These are phyloP conservation scores for Parmelia sp. DNA, from an alignment of 495 filamentous ascomycete genomes.

Conservation along the genomic window DNA sequence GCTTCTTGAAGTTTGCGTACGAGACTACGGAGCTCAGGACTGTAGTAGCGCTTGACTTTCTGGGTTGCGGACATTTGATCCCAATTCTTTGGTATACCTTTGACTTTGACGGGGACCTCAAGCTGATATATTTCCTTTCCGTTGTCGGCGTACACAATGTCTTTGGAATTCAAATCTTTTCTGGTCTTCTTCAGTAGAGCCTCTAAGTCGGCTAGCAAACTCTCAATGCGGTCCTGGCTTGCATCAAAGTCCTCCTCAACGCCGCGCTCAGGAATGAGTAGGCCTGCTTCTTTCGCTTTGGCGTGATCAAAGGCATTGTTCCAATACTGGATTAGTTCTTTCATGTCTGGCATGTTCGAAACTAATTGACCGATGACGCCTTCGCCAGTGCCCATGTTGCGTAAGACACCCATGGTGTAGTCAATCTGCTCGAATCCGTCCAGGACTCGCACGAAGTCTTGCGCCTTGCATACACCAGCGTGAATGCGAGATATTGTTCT, in stretches of 20 bases:
- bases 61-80: constrained; percentile 92
- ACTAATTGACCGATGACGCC: constrained; percentile 82
- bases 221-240: constrained; percentile 69
- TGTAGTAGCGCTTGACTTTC: constrained; percentile 92
- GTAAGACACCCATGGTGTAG: constrained; percentile 75
- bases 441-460: constrained; percentile 88
- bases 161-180: constrained; percentile 56
- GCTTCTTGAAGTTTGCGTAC: constrained; percentile 86
- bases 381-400: constrained; percentile 60
- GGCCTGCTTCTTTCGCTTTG: constrained; percentile 66
- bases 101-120: constrained; percentile 80
- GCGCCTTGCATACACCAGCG: constrained; percentile 76
- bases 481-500: constrained; percentile 91
- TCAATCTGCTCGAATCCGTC: constrained; percentile 98
- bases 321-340: constrained; percentile 70
- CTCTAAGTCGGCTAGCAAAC: constrained; percentile 65
- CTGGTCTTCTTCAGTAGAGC: constrained; percentile 63
- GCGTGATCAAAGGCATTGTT: constrained; percentile 84
- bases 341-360: constrained; percentile 75
- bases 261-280: constrained; percentile 80
- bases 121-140: constrained; percentile 98
- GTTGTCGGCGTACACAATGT: constrained; percentile 78
- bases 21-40: constrained; percentile 68
- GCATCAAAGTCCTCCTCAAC: constrained; percentile 90
- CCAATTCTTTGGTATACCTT: constrained; percentile 77